Base-by-base conservation (phyloP, 2,329 filamentous ascomycete species). In the Coleophoma crateriformis region DNA sequence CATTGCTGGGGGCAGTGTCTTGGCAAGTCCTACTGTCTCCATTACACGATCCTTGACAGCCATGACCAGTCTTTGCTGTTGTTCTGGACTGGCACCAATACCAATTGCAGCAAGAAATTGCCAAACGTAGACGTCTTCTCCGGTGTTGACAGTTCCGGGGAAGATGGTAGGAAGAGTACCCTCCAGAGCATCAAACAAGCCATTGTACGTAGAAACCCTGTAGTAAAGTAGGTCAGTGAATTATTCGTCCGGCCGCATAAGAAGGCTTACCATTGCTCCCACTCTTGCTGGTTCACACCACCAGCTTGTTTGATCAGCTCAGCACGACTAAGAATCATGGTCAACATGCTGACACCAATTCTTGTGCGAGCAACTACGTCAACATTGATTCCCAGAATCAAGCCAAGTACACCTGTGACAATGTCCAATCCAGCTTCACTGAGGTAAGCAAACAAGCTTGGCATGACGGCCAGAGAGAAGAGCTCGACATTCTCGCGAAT, bases 41-140 rank as follows among this genome's bases (percentile, higher is more conserved):
- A 97, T 95, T 51, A 99, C 94, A 48, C 92, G 86, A 63, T 99
- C 94, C 79, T 97, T 99, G 60, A 99, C 94, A 38, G 90, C 91
- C 62, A 96, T 81, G 10, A 99, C 94, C 49, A 99, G 77, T 50
- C 91, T 82, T 67, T 96, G 92, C 69, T 99, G 94, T 70, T 99
- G 94, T 58, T 96, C 90, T 13, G 91, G 90, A 64, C 83, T 91
- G 33, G 94, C 92, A 46, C 89, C 91, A 56, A 96, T 94, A 54
- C 94, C 94, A 69, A 96, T 90, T 12, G 92, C 90, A 8, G 94
- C 94, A 56, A 99, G 78, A 67, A 97, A 95, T 69, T 97, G 92
- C 94, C 94, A 99, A 37, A 97, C 90, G 64, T 97, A 95, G 63
- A 96, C 86, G 63, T 99, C 94, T 58, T 96, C 90, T 45, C 88